A percentile compares a stretch with the other conserved stretches of the same genome.
phyloP scores from a whole-genome alignment of 306 rosid species.

The cucumber (Cucumis sativus) region Cucumber_9930_V3 NC_026660.2:18951501-18952000 shows the following conservation, averaged over 20 bases:
- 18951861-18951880: background rate
- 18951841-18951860: background rate
- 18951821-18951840: background rate
- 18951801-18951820: background rate
- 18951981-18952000: slow-evolving; percentile 75
- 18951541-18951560: background rate
- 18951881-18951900: background rate
- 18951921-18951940: background rate
- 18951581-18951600: slow-evolving; percentile 1
- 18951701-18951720: background rate
- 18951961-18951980: slow-evolving; percentile 49
- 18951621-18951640: background rate
- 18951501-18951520: background rate
- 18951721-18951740: background rate
- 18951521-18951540: background rate
- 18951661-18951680: too few relatives aligned
- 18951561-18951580: background rate
- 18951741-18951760: background rate
- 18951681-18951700: background rate
- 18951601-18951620: background rate
- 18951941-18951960: background rate
- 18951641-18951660: background rate
- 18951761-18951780: background rate
- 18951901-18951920: background rate
- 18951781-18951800: background rate